These are phyloP conservation scores for Fusarium setosum DNA, from an alignment of 2,329 filamentous ascomycete species.

Conservation along the genomic window DNA sequence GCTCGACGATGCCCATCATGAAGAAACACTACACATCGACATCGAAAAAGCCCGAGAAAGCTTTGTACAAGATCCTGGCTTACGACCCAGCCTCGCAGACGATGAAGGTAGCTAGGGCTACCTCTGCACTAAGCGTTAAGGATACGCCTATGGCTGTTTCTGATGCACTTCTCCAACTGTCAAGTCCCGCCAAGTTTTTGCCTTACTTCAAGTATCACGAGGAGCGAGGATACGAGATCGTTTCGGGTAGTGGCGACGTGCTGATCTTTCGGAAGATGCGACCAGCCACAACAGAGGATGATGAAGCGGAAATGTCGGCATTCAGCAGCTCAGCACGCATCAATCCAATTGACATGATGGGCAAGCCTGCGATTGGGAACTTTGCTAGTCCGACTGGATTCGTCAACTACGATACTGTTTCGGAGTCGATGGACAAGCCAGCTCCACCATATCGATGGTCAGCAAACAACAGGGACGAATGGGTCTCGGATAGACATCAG, in stretches of 20 bases:
- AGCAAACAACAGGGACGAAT: conserved; percentile 59
- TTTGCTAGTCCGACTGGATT: conserved; percentile 75
- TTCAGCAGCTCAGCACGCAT: conserved; percentile 38
- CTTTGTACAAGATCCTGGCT: conserved; percentile 72
- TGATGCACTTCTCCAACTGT: conserved; percentile 69
- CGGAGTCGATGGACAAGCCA: conserved; percentile 44
- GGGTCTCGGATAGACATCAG: conserved; percentile 57
- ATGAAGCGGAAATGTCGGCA: not conserved
- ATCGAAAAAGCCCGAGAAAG: conserved; percentile 5
- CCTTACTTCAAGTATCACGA: conserved; percentile 70
- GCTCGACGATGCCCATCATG: conserved; percentile 48
- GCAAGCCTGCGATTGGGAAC: conserved; percentile 60
- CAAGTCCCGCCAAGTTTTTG: conserved; percentile 73
- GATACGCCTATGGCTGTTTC: conserved; percentile 66
- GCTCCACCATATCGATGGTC: conserved; percentile 51
- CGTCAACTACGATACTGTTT: conserved; percentile 67
- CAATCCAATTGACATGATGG: conserved; percentile 71
- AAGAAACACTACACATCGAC: conserved; percentile 47
- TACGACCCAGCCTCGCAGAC: conserved; percentile 70
- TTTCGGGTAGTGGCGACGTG: conserved; percentile 71
- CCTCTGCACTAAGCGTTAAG: conserved; percentile 62
- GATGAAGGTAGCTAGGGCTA: conserved; percentile 70
- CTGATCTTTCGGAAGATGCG: conserved; percentile 74
- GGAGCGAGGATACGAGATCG: conserved; percentile 73
- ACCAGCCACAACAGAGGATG: conserved; percentile 25